phyloP scores from a whole-genome alignment of 140 eudicot genomes.

The Stevia rebaudiana region DNA sequence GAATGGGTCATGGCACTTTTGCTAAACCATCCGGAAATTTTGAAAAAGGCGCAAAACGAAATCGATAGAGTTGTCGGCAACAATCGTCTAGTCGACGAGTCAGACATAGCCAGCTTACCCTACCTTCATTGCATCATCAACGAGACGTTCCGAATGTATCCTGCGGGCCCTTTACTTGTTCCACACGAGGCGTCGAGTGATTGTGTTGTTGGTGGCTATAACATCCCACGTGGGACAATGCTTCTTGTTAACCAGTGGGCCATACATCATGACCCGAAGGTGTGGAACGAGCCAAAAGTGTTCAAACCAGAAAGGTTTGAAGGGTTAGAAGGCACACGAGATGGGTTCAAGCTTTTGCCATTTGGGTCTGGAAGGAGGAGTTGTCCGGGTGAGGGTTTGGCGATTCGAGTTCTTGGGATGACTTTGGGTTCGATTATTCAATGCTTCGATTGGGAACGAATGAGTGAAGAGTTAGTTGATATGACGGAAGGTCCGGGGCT shows the following conservation, averaged over 20 bases:
- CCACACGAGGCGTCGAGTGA: constrained; percentile 45
- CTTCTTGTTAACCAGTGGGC: constrained; percentile 46
- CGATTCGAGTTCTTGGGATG: constrained; percentile 26
- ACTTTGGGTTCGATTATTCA: constrained; percentile 35
- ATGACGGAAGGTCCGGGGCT: constrained; percentile 38
- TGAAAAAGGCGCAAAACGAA: constrained; percentile 23
- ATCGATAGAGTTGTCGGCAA: constrained; percentile 12
- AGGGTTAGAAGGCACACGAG: constrained; percentile 29
- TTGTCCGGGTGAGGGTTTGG: constrained; percentile 53
- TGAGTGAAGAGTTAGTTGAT: constrained; percentile 31
- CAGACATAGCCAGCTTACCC: constrained; percentile 33
- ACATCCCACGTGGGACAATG: constrained; percentile 40
- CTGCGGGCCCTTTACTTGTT: constrained; percentile 32
- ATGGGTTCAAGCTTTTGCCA: constrained; percentile 37
- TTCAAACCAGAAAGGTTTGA: constrained; percentile 45
- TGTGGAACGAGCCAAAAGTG: constrained; percentile 30
- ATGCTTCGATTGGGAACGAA: constrained; percentile 48
- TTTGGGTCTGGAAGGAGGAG: constrained; percentile 49
- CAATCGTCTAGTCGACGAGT: constrained; percentile 23
- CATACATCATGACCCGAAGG: constrained; percentile 36
- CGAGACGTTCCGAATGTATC: constrained; percentile 38
- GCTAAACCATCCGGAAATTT: constrained; percentile 37
- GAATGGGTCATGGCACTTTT: constrained; percentile 49
- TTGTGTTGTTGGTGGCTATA: constrained; percentile 29
- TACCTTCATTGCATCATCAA: constrained; percentile 41